Evolutionary conservation across 805 yeast species (phyloP), one percentile per base, ranked within the genome.

Genomic region (Candida bentonensis): DNA sequence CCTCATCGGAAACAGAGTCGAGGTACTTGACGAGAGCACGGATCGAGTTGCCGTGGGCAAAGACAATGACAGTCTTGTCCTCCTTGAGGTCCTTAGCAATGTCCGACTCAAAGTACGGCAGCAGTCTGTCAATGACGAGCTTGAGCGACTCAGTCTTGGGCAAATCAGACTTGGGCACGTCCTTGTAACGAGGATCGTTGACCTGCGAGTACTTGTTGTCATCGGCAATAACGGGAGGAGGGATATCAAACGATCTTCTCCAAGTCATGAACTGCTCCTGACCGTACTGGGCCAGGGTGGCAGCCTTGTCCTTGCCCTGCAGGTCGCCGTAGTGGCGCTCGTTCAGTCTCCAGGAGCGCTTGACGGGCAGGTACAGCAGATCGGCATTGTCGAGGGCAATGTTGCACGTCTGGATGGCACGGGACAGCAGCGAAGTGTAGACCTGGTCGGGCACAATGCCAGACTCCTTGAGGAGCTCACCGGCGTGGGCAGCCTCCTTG

Each of bases 301-400:
- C 88, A 57, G 96, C 96, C 75, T 88, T 88, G 76, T 89, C 94
- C 74, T 89, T 87, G 68, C 97, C 97, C 73, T 89, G 96, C 62
- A 88, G 78, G 57, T 86, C 96, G 77, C 97, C 97, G 74, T 88
- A 88, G 71, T 88, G 96, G 77, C 97, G 92, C 75, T 88, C 97
- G 74, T 88, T 88, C 66, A 88, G 78, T 77, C 96, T 83, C 96
- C 96, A 89, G 46, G 89, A 76, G 76, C 96, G 84, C 68, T 80
- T 78, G 59, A 83, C 94, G 61, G 94, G 95, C 55, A 88, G 76
- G 76, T 78, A 88, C 56, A 85, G 70, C 64, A 87, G 84, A 69
- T 87, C 96, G 47, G 96, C 89, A 53, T 72, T 65, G 50, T 82
- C 85, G 56, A 88, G 73, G 47, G 96, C 96, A 66, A 89, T 76